Evolutionary conservation across 2,329 filamentous ascomycete species (phyloP).

Genomic region (Pestalotiopsis sp.): DNA sequence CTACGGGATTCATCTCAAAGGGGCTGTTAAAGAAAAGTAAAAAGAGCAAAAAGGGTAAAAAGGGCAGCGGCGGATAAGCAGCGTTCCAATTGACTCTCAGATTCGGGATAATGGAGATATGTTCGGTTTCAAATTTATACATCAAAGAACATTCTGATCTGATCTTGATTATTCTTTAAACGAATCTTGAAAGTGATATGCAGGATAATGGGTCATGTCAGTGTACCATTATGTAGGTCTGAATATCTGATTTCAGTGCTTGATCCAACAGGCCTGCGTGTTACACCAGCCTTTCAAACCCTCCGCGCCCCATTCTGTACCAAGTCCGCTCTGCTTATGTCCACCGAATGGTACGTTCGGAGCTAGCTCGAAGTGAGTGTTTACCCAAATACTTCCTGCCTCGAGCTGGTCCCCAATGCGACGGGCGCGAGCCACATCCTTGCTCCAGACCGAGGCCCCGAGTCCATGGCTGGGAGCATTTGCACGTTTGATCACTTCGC

Average conservation of each 20-base stretch:
- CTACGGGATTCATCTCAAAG: not conserved
- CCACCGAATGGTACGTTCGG: constrained; percentile 49
- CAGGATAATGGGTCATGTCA: too few species aligned
- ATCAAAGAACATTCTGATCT: too few species aligned
- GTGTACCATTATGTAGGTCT: too few species aligned
- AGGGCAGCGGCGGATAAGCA: not conserved
- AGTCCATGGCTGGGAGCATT: constrained; percentile 55
- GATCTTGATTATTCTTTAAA: too few species aligned
- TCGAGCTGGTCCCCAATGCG: constrained; percentile 49
- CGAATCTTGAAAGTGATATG: too few species aligned
- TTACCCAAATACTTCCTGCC: constrained; percentile 60
- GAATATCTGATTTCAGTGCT: not conserved
- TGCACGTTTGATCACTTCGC: constrained; percentile 47
- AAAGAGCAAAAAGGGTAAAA: not conserved
- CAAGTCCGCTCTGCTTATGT: constrained; percentile 38
- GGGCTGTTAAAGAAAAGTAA: not conserved
- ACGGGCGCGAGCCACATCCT: constrained; percentile 49
- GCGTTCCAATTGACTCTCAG: too few species aligned
- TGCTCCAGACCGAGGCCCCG: constrained; percentile 56
- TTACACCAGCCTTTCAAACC: constrained; percentile 20
- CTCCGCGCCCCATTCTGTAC: constrained; percentile 16
- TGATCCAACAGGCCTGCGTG: constrained; percentile 10
- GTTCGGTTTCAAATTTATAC: too few species aligned
- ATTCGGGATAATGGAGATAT: too few species aligned
- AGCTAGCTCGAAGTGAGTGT: constrained; percentile 44